A percentile compares a stretch with the other conserved stretches of the same genome.
Conservation (phyloP, 768 basidiomycete species). For the Xerocomellus chrysenteron region DNA sequence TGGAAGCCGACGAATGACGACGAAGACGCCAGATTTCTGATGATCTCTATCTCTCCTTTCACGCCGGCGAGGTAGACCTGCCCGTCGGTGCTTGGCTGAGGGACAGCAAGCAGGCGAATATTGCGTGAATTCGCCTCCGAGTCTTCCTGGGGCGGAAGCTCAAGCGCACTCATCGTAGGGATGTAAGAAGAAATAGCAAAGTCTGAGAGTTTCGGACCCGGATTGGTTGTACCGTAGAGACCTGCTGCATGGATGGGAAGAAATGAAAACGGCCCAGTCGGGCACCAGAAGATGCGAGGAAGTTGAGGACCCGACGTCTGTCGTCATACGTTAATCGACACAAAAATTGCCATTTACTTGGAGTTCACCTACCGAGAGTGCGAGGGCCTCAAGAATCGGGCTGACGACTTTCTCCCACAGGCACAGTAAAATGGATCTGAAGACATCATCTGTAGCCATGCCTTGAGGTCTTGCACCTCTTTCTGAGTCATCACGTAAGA, state of each 20-base stretch:
- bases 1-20: not conserved
- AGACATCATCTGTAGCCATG: not conserved
- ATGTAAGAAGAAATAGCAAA: no score
- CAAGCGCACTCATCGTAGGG: no score
- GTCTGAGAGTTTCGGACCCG: no score
- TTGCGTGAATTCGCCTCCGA: not conserved
- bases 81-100: not conserved
- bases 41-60: slow-evolving; percentile 22
- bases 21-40: no score
- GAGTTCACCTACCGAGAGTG: not conserved
- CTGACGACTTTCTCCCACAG: not conserved
- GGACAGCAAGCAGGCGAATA: slow-evolving; percentile 7
- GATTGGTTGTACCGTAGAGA: no score
- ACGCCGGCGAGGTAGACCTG: not conserved
- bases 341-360: not conserved
- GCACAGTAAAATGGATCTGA: not conserved
- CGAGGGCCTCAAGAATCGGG: not conserved
- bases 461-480: not conserved
- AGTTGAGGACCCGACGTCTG: not conserved
- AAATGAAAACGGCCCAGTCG: no score
- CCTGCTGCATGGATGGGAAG: no score
- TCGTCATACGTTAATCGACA: not conserved
- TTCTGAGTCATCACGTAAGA: not conserved
- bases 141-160: not conserved
- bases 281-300: no score